phyloP scores from a whole-genome alignment of 768 basidiomycete genomes.

The Phlebiopsis gigantea region DNA sequence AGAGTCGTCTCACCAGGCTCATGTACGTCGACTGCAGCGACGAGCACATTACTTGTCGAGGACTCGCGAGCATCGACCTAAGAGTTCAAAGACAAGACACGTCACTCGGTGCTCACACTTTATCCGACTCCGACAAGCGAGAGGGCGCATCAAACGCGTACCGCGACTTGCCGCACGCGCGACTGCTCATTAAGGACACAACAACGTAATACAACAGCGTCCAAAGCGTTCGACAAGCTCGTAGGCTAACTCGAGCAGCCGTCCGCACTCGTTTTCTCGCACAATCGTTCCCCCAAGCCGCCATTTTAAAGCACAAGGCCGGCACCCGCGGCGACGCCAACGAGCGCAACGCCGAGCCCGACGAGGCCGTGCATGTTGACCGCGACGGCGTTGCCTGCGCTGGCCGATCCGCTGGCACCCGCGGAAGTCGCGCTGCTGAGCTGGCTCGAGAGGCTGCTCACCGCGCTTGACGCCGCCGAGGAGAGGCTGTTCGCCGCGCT shows the following conservation, averaged over 20 bases:
- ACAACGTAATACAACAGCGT: not conserved
- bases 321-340: slow-evolving; percentile 9
- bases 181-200: not conserved
- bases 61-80: too few relatives aligned
- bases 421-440: not conserved
- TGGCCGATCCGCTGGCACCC: too few relatives aligned
- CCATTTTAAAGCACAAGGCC: slow-evolving; percentile 1
- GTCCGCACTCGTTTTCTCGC: not conserved
- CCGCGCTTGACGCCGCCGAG: not conserved
- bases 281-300: not conserved
- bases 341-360: slow-evolving; percentile 9
- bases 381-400: not conserved
- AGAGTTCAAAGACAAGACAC: too few relatives aligned
- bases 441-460: slow-evolving; percentile 1
- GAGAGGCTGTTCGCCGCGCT: slow-evolving; percentile 1
- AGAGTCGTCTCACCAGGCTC: too few relatives aligned
- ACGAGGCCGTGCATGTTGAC: not conserved
- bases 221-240: not conserved
- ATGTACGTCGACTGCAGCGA: too few relatives aligned
- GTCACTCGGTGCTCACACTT: too few relatives aligned
- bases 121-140: not conserved
- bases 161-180: not conserved
- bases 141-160: not conserved
- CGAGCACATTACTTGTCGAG: too few relatives aligned
- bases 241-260: not conserved